Evolutionary conservation across 352 stramenopile genomes (phyloP).

Genomic region (Globisporangium cederbergense): DNA sequence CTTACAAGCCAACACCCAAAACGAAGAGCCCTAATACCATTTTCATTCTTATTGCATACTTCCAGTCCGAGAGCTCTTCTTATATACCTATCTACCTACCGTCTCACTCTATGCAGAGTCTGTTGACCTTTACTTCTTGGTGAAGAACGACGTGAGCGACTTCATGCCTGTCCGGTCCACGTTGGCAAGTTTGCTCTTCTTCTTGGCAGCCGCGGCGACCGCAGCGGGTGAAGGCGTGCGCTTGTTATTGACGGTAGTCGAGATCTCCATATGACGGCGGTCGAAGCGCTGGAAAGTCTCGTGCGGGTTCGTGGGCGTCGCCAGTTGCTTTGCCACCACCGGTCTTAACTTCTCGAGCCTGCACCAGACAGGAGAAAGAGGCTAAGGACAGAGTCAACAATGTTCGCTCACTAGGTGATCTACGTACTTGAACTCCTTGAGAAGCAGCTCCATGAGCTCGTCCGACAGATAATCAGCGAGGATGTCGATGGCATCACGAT

Average conservation of each 20-base stretch:
- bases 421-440: slow-evolving; percentile 54
- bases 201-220: slow-evolving; percentile 40
- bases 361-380: background rate
- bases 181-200: slow-evolving; percentile 80
- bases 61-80: background rate
- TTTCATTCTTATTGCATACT: background rate
- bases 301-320: slow-evolving; percentile 5
- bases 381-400: background rate
- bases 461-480: slow-evolving; percentile 52
- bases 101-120: background rate
- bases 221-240: slow-evolving; percentile 28
- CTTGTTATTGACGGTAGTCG: slow-evolving; percentile 36
- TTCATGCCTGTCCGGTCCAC: slow-evolving; percentile 80
- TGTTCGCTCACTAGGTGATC: background rate
- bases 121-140: slow-evolving; percentile 48
- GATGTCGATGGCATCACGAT: slow-evolving; percentile 54
- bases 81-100: no score
- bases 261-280: slow-evolving; percentile 26
- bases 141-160: slow-evolving; percentile 81
- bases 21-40: background rate
- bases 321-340: slow-evolving; percentile 16
- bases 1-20: background rate
- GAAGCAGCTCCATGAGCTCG: slow-evolving; percentile 41
- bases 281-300: slow-evolving; percentile 25
- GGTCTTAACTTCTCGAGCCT: slow-evolving; percentile 29